Base-by-base conservation (phyloP, 345 rosid species). In the Draba incana region DNA sequence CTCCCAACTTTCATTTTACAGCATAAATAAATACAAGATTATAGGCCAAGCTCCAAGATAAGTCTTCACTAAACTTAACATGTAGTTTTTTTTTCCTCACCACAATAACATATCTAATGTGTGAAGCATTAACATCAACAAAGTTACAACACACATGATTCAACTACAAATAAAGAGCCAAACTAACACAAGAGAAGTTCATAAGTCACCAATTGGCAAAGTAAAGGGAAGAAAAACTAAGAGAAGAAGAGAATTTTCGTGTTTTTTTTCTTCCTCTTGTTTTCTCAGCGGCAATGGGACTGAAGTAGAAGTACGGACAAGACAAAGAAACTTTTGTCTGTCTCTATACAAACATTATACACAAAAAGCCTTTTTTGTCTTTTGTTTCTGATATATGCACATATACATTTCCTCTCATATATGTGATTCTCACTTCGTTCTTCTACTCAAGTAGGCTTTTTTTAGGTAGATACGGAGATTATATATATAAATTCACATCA, bases 261-360 rank as follows among this genome's bases (percentile, higher is more conserved):
- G 54, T 27, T 15, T 46, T 66, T 68, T 66, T 9, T 38, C 10
- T 14, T 20, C 23, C 7, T 3, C 25, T 43, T 15, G 23, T 44
- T 35, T 14, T 6, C 6, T 15, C 50, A 56, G 70, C 57, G 64
- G 49, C 56, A 71, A 63, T 8, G 75, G 49, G 27, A 25, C 52
- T 48, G 45, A 41, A 41, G 55, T 50, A 58, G 52, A 57, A 66
- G 68, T 61, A 60, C 63, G 28, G 25, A 66, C 63, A 66, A 52
- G 72, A 67, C 68, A 74, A 53, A 27, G 62, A 53, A 51, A 59
- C 43, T 43, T 43, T 60, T 57, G 66, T 41, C 71, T 23, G 65
- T 39, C 78, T 52, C 63, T 74, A 59, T 60, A 74, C 78, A 66
- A 59, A 51, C 72, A 61, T 60, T 60, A 66, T 52, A 62, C 55